Percentiles rank a stretch among this genome's conserved stretches.
phyloP scores from a whole-genome alignment of 2,329 filamentous ascomycete species.

The Hirsutella minnesotensis region DNA sequence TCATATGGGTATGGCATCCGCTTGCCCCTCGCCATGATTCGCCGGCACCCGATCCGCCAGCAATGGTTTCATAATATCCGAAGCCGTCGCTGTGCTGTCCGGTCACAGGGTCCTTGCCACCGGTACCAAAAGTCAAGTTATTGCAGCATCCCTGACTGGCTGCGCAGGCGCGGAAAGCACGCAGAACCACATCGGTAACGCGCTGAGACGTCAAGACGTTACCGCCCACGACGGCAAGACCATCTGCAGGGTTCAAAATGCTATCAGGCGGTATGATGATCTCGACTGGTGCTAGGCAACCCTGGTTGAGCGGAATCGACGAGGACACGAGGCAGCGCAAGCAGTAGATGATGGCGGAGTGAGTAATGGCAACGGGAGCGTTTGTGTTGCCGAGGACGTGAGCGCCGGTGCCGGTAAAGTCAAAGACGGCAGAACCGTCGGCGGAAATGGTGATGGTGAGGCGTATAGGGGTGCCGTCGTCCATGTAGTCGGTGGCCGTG shows the following conservation, averaged over 20 bases:
- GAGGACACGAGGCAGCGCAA: conserved; percentile 68
- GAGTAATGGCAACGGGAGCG: conserved; percentile 19
- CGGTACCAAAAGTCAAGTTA: conserved; percentile 75
- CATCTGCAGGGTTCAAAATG: conserved; percentile 63
- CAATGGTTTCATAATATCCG: conserved; percentile 80
- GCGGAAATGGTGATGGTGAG: conserved; percentile 65
- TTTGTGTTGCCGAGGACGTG: conserved; percentile 21
- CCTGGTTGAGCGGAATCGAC: conserved; percentile 79
- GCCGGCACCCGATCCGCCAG: conserved; percentile 64
- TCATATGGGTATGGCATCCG: conserved; percentile 78
- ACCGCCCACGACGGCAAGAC: conserved; percentile 70
- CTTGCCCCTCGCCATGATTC: conserved; percentile 60
- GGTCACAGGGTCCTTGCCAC: conserved; percentile 52
- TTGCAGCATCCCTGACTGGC: conserved; percentile 74
- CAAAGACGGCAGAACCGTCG: conserved; percentile 62
- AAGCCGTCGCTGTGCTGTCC: conserved; percentile 43
- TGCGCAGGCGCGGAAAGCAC: conserved; percentile 67
- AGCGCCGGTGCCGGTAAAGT: conserved; percentile 19
- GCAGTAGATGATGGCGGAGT: conserved; percentile 69
- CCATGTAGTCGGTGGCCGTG: conserved; percentile 51
- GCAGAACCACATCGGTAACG: conserved; percentile 73
- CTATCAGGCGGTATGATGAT: conserved; percentile 61
- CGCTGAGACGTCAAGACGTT: conserved; percentile 73
- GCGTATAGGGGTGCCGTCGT: conserved; percentile 69
- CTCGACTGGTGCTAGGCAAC: conserved; percentile 65